Evolutionary conservation across 78 protist genomes (phyloP).

Genomic region (Cavenderia fasciculata): DNA sequence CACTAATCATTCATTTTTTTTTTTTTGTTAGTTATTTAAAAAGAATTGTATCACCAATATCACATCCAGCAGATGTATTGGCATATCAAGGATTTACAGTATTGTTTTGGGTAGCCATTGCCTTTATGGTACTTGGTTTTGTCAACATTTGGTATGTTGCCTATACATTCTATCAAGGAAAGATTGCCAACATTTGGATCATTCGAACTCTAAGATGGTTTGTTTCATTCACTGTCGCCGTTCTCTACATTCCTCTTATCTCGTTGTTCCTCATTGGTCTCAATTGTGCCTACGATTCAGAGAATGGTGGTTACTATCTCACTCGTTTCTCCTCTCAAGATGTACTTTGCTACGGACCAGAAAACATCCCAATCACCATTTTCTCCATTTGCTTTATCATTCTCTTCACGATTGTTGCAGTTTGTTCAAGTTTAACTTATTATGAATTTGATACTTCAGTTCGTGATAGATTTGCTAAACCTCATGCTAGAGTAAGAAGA

Average conservation of each 20-base stretch:
- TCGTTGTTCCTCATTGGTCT: constrained; percentile 46
- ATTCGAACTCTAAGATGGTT: constrained; percentile 70
- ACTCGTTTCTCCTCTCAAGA: no score
- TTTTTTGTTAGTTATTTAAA: neutral
- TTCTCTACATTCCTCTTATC: constrained; percentile 40
- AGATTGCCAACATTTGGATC: constrained; percentile 53
- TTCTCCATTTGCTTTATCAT: constrained; percentile 22
- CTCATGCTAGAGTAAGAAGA: constrained; percentile 67
- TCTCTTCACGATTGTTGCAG: constrained; percentile 26
- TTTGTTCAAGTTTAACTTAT: constrained; percentile 22
- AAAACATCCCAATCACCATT: constrained; percentile 9
- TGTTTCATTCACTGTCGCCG: constrained; percentile 35
- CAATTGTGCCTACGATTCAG: neutral
- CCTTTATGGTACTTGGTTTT: constrained; percentile 21
- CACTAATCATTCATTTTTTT: no score
- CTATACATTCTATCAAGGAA: constrained; percentile 52
- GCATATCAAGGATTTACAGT: constrained; percentile 12
- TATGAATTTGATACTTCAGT: constrained; percentile 51
- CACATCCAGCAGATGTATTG: constrained; percentile 56
- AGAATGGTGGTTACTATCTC: no score
- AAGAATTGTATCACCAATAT: constrained; percentile 44
- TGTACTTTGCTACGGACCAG: constrained; percentile 7
- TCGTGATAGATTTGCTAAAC: constrained; percentile 42
- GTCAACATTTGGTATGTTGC: constrained; percentile 55
- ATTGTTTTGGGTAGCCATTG: constrained; percentile 34